These are phyloP conservation scores for Saposhnikovia divaricata DNA, from an alignment of 129 eudicot species.

Conservation along the genomic window DNA sequence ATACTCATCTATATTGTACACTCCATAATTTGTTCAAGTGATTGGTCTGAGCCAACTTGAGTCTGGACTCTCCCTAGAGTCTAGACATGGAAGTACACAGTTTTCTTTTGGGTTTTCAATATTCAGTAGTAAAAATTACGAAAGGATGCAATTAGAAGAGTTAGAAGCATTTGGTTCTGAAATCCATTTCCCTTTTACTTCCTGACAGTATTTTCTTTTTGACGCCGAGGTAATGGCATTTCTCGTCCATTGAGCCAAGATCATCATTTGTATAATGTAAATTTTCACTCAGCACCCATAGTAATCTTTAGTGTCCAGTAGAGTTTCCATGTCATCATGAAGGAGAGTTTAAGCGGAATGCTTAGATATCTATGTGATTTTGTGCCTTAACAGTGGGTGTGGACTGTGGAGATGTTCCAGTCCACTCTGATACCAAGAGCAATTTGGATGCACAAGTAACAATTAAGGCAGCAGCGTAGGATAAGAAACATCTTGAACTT, in stretches of 20 bases:
- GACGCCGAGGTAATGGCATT: too few relatives aligned
- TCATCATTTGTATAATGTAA: too few relatives aligned
- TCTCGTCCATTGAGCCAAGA: too few relatives aligned
- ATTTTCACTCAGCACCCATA: too few relatives aligned
- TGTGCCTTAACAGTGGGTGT: conserved; percentile 37
- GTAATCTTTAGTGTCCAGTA: conserved; percentile 19
- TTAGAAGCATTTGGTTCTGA: too few relatives aligned
- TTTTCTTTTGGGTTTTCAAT: conserved; percentile 57
- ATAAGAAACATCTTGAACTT: not conserved
- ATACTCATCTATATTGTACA: not conserved
- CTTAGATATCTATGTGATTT: conserved; percentile 72
- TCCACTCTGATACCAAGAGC: conserved; percentile 58
- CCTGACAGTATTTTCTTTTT: too few relatives aligned
- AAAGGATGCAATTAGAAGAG: too few relatives aligned
- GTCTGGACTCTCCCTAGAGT: conserved; percentile 40
- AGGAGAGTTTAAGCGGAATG: conserved; percentile 49
- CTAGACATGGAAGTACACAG: conserved; percentile 21
- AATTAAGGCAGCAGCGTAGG: not conserved
- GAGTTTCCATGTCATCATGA: conserved; percentile 79
- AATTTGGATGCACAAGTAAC: conserved; percentile 4
- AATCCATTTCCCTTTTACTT: too few relatives aligned
- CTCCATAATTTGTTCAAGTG: conserved; percentile 4
- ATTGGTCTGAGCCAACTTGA: conserved; percentile 68
- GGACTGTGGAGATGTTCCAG: conserved; percentile 65
- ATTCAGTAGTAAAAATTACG: too few relatives aligned